Conservation (phyloP, 225 moss, liverwort and hornwort genomes). For the Antitrichia curtipendula region DNA sequence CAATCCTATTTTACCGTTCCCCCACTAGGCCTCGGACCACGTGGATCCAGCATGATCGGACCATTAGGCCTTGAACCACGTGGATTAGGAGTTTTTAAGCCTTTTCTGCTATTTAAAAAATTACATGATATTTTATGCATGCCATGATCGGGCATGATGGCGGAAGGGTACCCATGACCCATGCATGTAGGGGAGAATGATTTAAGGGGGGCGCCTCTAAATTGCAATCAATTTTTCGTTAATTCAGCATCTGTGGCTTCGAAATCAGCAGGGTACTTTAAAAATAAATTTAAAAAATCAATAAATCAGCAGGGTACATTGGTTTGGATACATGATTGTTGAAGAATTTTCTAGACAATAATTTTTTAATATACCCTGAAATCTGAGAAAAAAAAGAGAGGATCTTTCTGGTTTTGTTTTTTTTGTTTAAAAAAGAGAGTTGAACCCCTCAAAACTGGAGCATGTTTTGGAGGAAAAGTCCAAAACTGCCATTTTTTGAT, state of each 20-base stretch:
- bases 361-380: too few species aligned
- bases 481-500: neutral
- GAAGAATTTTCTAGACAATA: neutral
- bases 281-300: too few species aligned
- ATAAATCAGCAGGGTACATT: too few species aligned
- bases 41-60: too few species aligned
- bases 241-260: neutral
- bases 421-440: neutral
- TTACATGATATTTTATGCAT: neutral
- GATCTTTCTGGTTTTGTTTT: neutral
- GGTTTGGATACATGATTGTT: neutral
- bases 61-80: too few species aligned
- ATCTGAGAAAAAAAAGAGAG: neutral
- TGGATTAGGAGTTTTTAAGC: neutral
- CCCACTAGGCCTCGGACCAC: too few species aligned
- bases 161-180: neutral
- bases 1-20: neutral
- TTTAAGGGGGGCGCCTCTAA: neutral
- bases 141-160: constrained; percentile 1
- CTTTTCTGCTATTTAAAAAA: neutral
- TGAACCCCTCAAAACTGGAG: neutral
- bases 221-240: neutral
- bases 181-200: neutral
- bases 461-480: neutral
- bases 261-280: too few species aligned